Percentiles rank a stretch among this genome's conserved stretches.
phyloP scores from a whole-genome alignment of 2,329 filamentous ascomycete genomes.

The Xylariaceae sp. region DNA sequence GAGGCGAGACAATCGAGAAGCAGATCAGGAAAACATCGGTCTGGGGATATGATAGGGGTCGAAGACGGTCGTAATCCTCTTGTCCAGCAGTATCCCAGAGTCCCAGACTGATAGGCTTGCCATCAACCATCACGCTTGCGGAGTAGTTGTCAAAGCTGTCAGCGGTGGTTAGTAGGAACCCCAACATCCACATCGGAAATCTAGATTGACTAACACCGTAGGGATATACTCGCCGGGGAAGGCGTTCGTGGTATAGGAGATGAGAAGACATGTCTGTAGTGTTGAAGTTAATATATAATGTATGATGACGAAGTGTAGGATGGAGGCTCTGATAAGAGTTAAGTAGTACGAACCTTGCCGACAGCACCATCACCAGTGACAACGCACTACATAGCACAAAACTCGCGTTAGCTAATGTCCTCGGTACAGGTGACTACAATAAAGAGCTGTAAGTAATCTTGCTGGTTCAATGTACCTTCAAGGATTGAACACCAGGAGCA shows the following conservation, averaged over 20 bases:
- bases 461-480: conserved; percentile 56
- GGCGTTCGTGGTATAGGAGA: conserved; percentile 98
- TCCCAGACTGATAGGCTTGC: conserved; percentile 93
- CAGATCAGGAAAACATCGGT: conserved; percentile 98
- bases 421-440: too few relatives aligned
- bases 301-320: neutral
- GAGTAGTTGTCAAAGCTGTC: conserved; percentile 96
- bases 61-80: conserved; percentile 94
- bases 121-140: conserved; percentile 97
- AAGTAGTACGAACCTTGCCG: conserved; percentile 70
- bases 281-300: too few relatives aligned
- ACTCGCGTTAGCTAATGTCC: too few relatives aligned
- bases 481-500: conserved; percentile 79
- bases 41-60: conserved; percentile 94
- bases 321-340: neutral
- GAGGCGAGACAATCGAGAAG: conserved; percentile 96
- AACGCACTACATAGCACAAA: conserved; percentile 65
- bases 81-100: conserved; percentile 98
- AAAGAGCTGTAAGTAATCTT: too few relatives aligned
- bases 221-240: conserved; percentile 99
- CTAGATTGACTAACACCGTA: conserved; percentile 68
- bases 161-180: conserved; percentile 13
- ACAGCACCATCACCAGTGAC: conserved; percentile 99
- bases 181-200: neutral
- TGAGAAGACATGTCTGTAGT: conserved; percentile 88